Evolutionary conservation across 2,329 filamentous ascomycete genomes (phyloP), one percentile per base, ranked within the genome.

Genomic region (Neoascochyta sp.): DNA sequence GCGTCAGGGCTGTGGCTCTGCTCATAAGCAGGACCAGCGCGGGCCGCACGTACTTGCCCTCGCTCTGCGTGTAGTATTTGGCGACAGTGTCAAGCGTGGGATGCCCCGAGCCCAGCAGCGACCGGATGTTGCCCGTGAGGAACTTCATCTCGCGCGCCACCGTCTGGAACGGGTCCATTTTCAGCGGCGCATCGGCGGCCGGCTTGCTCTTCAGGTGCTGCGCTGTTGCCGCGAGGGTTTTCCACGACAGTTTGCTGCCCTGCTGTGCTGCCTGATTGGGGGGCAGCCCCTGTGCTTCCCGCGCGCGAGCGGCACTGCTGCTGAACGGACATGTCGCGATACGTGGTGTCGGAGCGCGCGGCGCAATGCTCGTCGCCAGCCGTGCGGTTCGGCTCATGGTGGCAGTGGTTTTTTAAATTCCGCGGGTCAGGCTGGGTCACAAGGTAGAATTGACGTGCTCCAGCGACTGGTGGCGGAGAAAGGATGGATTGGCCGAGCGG

Each of bases 61-160:
- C 88, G 37, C 86, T 86, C 54, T 90, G 85, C 13, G 92, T 95
- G 64, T 98, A 98, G 72, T 98, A 98, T 67, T 98, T 98, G 29
- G 92, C 88, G 16, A 89, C 90, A 22, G 86, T 89, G 59, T 96
- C 92, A 38, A 98, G 76, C 24, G 89, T 88, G 1, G 92, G 92
- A 59, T 98, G 90, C 5, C 90, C 90, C 0, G 89, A 95, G 5
- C 90, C 90, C 10, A 96, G 71, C n/a, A 96, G 73, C 58, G 93
- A 85, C 39, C 86, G 77, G 64, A 96, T 94, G 54, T 96, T 95
- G 32, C 88, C 88, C 8, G 86, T 95, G 55, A 96, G 69, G 52
- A 89, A 93, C 66, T 94, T 92, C 81, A 98, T 86, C 71, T 96
- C 90, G 67, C 95, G 93, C 41, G 86, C 90, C 18, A 96, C 89